These are phyloP conservation scores for Podospora conica DNA, from an alignment of 495 filamentous ascomycete species.

Conservation along the genomic window DNA sequence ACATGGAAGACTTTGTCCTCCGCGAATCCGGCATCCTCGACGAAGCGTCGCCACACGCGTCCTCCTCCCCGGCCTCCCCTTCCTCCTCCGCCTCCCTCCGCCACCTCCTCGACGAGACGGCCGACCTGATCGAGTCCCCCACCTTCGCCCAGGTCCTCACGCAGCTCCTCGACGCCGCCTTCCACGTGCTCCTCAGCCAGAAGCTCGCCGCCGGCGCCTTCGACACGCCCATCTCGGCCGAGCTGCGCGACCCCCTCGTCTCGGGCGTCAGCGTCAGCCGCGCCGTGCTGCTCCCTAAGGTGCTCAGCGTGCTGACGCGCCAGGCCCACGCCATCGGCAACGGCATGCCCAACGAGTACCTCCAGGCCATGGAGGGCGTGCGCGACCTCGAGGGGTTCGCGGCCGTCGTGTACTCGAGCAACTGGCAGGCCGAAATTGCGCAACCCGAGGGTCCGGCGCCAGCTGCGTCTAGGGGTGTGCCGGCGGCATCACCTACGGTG, in stretches of 20 bases:
- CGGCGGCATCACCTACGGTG: too few relatives aligned
- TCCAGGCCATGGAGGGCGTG: constrained; percentile 74
- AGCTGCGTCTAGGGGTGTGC: constrained; percentile 1
- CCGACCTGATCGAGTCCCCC: constrained; percentile 91
- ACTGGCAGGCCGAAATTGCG: constrained; percentile 71
- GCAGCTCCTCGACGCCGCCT: constrained; percentile 78
- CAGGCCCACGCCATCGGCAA: constrained; percentile 87
- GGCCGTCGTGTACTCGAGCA: constrained; percentile 88
- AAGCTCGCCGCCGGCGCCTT: constrained; percentile 76
- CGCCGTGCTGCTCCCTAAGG: constrained; percentile 76
- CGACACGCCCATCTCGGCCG: constrained; percentile 50
- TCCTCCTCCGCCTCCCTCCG: constrained; percentile 55
- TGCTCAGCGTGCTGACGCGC: constrained; percentile 76
- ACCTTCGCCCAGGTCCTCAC: constrained; percentile 77
- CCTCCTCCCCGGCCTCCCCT: constrained; percentile 20
- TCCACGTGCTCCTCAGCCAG: constrained; percentile 70
- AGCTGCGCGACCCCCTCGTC: constrained; percentile 31
- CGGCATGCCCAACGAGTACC: constrained; percentile 82
- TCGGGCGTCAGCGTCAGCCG: constrained; percentile 39
- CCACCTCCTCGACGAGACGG: constrained; percentile 88
- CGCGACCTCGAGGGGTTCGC: constrained; percentile 89
- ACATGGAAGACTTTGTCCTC: constrained; percentile 75
- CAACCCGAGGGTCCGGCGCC: constrained; percentile 27
- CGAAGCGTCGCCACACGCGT: constrained; percentile 32
- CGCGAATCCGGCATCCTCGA: constrained; percentile 72